Percentiles rank a stretch among this genome's conserved stretches.
Evolutionary conservation across 2,329 filamentous ascomycete species (phyloP).

Genomic region (Fusarium abutilonis): DNA sequence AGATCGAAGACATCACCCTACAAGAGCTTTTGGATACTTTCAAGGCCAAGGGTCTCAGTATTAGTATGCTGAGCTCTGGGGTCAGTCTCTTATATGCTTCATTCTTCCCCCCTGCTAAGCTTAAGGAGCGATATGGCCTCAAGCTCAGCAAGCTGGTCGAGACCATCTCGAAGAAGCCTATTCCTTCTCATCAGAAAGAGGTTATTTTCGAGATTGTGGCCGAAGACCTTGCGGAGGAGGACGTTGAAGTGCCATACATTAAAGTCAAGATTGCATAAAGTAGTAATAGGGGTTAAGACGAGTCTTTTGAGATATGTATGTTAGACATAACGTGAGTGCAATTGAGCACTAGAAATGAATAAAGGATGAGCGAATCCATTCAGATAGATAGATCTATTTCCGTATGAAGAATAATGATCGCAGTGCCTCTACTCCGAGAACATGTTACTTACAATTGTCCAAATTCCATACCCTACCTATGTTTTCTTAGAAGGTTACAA

Average conservation of each 20-base stretch:
- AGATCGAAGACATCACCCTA: conserved; percentile 86
- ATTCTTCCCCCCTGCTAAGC: conserved; percentile 83
- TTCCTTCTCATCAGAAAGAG: conserved; percentile 92
- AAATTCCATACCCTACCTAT: neutral
- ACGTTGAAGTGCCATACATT: conserved; percentile 97
- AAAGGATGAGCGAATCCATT: conserved; percentile 28
- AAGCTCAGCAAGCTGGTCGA: conserved; percentile 91
- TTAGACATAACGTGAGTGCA: conserved; percentile 24
- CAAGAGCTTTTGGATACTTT: conserved; percentile 86
- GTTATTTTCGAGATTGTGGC: conserved; percentile 96
- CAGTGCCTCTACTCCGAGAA: neutral
- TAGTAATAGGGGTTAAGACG: neutral
- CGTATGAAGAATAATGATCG: neutral
- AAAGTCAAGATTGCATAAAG: conserved; percentile 75
- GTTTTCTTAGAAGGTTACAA: neutral
- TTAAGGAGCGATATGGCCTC: conserved; percentile 82
- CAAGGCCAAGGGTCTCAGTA: conserved; percentile 78
- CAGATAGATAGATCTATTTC: conserved; percentile 35
- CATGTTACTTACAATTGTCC: neutral
- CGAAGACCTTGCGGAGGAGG: conserved; percentile 87
- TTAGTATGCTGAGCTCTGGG: conserved; percentile 96
- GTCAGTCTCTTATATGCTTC: conserved; percentile 93
- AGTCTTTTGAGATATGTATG: conserved; percentile 24
- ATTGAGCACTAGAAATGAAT: conserved; percentile 23
- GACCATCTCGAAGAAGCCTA: conserved; percentile 88